Conservation (phyloP, 306 rosid genomes). For the Pterocarpus macrocarpus region DNA sequence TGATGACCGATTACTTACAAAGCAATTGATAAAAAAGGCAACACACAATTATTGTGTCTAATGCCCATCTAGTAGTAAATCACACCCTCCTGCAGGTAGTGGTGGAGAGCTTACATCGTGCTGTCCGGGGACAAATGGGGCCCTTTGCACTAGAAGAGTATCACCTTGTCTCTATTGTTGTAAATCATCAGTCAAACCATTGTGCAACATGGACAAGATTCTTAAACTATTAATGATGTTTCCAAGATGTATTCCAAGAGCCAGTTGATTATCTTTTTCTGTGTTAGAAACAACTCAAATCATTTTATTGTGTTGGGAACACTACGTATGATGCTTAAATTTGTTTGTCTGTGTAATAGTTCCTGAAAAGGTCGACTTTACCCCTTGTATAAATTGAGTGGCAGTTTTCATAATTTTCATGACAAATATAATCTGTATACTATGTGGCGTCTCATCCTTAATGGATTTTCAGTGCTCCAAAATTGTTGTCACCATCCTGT, state of each 20-base stretch:
- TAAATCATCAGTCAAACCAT: not conserved
- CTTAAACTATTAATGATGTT: not conserved
- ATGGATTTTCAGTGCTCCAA: conserved; percentile 1
- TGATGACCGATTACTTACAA: conserved; percentile 3
- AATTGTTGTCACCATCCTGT: not conserved
- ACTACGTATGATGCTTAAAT: not conserved
- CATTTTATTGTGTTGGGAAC: not conserved
- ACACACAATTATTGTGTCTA: not conserved
- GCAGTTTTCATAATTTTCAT: not conserved
- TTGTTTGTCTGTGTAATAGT: not conserved
- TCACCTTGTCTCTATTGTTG: not conserved
- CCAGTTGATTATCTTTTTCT: not conserved
- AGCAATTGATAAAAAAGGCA: not conserved
- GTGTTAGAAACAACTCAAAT: not conserved
- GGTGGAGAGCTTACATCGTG: not conserved
- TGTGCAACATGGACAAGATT: not conserved
- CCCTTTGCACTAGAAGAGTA: not conserved
- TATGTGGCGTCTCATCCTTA: conserved; percentile 1
- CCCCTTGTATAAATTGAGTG: not conserved
- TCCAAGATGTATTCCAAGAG: not conserved
- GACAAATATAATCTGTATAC: not conserved
- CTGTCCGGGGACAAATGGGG: not conserved
- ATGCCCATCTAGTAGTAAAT: not conserved
- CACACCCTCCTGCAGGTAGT: not conserved
- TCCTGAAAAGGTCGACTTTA: not conserved